phyloP scores from a whole-genome alignment of 78 protist genomes.

The Dictyostelium capitatum region DNA sequence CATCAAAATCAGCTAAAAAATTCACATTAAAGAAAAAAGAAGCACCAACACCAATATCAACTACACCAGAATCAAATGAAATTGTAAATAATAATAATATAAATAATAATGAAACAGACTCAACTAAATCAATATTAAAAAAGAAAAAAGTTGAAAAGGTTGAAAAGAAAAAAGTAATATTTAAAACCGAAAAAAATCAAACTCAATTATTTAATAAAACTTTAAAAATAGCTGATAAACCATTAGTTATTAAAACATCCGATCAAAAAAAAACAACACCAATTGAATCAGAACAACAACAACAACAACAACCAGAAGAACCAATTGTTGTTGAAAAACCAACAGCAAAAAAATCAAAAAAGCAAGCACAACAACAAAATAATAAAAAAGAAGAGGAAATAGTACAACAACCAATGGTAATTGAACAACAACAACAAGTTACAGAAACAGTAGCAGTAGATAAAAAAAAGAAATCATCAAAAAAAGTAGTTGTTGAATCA shows the following conservation, averaged over 20 bases:
- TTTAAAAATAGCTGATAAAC: slow-evolving; percentile 17
- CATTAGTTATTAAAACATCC: neutral
- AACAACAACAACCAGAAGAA: slow-evolving; percentile 1
- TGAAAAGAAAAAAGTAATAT: slow-evolving; percentile 47
- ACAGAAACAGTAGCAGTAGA: neutral
- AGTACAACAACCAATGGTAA: neutral
- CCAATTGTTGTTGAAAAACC: neutral
- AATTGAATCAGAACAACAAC: neutral
- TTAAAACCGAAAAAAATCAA: slow-evolving; percentile 43
- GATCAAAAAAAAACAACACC: slow-evolving; percentile 10
- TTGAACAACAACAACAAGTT: too few relatives aligned
- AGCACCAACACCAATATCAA: neutral
- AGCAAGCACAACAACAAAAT: neutral
- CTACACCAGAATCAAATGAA: neutral
- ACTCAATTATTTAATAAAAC: slow-evolving; percentile 52
- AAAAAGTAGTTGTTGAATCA: neutral
- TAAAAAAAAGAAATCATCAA: neutral
- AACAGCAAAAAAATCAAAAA: neutral
- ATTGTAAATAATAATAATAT: neutral
- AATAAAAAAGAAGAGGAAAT: neutral
- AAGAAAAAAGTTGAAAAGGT: neutral
- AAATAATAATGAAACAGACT: neutral
- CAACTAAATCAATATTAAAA: slow-evolving; percentile 25
- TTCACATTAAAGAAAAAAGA: slow-evolving; percentile 6
- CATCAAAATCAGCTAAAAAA: neutral